These are phyloP conservation scores for Aureobasidium sp. DNA, from an alignment of 2,329 filamentous ascomycete species.

Conservation along the genomic window DNA sequence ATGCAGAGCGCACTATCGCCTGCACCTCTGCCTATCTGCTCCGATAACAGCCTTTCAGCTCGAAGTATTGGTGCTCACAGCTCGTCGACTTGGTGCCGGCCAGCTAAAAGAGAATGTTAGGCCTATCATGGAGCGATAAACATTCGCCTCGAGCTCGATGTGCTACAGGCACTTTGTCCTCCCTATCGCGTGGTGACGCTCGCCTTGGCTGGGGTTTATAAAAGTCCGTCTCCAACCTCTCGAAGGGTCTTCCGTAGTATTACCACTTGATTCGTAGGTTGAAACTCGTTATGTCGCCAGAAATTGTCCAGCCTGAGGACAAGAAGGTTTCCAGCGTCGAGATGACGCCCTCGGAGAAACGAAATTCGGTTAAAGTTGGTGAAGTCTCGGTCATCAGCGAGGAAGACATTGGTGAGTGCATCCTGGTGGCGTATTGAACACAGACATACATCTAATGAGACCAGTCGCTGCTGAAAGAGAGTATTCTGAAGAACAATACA, in stretches of 20 bases:
- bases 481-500: constrained; percentile 26
- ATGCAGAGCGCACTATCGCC: not conserved
- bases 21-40: not conserved
- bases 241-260: too few species aligned
- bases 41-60: not conserved
- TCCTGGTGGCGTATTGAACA: too few species aligned
- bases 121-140: too few species aligned
- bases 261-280: too few species aligned
- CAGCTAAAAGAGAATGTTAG: too few species aligned
- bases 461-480: constrained; percentile 2
- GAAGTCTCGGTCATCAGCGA: not conserved
- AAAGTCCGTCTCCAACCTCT: not conserved
- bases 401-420: not conserved
- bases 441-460: not conserved
- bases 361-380: not conserved
- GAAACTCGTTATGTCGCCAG: not conserved
- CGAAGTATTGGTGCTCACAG: too few species aligned
- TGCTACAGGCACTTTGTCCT: not conserved
- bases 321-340: not conserved
- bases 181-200: not conserved
- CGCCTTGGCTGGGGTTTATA: not conserved
- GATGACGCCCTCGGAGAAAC: not conserved
- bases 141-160: too few species aligned
- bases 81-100: too few species aligned
- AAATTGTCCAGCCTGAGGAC: not conserved